Percentiles rank a stretch among this genome's conserved stretches.
These are phyloP conservation scores for Nakazawaea ernobii DNA, from an alignment of 805 yeast species.

Conservation along the genomic window DNA sequence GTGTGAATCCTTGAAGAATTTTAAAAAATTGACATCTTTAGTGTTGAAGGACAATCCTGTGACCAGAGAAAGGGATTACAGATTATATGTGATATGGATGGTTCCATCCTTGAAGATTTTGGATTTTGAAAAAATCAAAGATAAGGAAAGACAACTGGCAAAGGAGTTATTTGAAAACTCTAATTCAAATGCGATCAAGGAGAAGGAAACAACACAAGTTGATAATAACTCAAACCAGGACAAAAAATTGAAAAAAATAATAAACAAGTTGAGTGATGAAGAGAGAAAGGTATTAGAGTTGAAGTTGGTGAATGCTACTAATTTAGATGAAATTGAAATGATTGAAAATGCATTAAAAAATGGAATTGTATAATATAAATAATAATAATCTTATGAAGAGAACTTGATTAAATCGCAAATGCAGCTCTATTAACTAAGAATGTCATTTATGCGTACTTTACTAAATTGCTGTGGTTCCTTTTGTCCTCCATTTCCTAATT, in stretches of 20 bases:
- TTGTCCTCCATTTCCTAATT: too few relatives aligned
- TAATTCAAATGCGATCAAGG: slow-evolving; percentile 20
- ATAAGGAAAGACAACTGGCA: slow-evolving; percentile 45
- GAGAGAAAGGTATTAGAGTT: slow-evolving; percentile 47
- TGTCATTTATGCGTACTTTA: slow-evolving; percentile 7
- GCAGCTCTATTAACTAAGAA: not conserved
- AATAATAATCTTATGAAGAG: not conserved
- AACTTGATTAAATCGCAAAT: too few relatives aligned
- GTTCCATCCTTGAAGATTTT: slow-evolving; percentile 58
- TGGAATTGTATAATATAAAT: slow-evolving; percentile 24
- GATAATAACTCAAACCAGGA: slow-evolving; percentile 16
- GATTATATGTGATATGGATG: slow-evolving; percentile 53
- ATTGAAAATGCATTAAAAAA: slow-evolving; percentile 51
- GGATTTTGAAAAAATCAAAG: slow-evolving; percentile 62
- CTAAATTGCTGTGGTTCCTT: not conserved
- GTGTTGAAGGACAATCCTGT: slow-evolving; percentile 57
- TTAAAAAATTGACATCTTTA: slow-evolving; percentile 39
- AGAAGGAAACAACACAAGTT: slow-evolving; percentile 5
- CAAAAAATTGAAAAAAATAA: slow-evolving; percentile 12
- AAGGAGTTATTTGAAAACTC: slow-evolving; percentile 32
- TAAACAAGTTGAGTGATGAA: slow-evolving; percentile 44
- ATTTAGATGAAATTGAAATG: slow-evolving; percentile 67
- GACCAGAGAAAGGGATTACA: slow-evolving; percentile 42
- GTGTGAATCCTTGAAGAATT: slow-evolving; percentile 28
- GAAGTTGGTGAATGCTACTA: slow-evolving; percentile 56